Evolutionary conservation across 768 basidiomycete species (phyloP).

Genomic region (Calocera cornea): DNA sequence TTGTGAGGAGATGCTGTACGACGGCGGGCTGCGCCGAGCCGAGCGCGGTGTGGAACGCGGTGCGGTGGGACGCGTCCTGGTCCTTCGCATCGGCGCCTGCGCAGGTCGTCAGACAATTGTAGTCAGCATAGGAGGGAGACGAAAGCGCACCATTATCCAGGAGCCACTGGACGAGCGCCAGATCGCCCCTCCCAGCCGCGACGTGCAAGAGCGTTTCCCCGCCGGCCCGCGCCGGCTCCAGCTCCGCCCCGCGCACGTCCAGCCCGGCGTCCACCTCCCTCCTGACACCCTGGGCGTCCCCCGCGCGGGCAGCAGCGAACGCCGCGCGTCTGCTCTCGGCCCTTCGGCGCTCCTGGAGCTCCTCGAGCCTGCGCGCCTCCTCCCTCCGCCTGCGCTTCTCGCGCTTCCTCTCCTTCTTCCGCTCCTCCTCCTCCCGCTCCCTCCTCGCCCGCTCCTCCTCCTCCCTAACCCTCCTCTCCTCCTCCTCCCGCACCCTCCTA

Average conservation of each 20-base stretch:
- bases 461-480: neutral
- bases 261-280: neutral
- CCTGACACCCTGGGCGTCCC: neutral
- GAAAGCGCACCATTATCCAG: neutral
- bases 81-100: neutral
- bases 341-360: neutral
- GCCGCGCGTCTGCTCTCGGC: neutral
- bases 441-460: neutral
- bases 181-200: neutral
- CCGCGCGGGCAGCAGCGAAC: neutral
- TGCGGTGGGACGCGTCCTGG: neutral
- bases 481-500: neutral
- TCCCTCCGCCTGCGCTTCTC: neutral
- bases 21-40: neutral
- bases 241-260: too few species aligned
- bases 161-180: neutral
- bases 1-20: neutral
- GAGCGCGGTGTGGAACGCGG: neutral
- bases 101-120: neutral
- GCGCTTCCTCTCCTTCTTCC: neutral
- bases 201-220: neutral
- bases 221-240: neutral
- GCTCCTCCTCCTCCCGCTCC: neutral
- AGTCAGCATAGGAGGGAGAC: neutral
- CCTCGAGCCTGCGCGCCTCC: neutral